phyloP scores from a whole-genome alignment of 257 asterid species.

The Asclepias syriaca region DNA sequence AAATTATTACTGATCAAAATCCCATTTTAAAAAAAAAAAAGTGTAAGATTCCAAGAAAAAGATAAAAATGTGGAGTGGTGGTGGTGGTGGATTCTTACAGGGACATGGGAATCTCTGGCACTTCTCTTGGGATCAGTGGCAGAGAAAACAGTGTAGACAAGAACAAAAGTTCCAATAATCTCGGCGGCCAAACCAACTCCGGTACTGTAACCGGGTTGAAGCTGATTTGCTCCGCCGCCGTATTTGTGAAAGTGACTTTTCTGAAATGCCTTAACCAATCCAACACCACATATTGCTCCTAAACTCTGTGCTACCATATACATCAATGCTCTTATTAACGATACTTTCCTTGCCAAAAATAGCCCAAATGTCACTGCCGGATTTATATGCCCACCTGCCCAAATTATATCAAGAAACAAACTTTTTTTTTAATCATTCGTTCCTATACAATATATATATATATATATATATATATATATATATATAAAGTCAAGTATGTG shows the following conservation, averaged over 20 bases:
- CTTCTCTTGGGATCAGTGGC: conserved; percentile 56
- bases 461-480: too few species aligned
- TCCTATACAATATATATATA: too few species aligned
- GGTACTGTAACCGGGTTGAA: conserved; percentile 27
- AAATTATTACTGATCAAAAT: not conserved
- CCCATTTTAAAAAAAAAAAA: not conserved
- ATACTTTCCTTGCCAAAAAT: conserved; percentile 43
- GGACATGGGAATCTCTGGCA: conserved; percentile 52
- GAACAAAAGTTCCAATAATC: conserved; percentile 38
- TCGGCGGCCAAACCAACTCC: conserved; percentile 37
- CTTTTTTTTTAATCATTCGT: too few species aligned
- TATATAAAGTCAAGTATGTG: too few species aligned
- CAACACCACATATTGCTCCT: conserved; percentile 47
- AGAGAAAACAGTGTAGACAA: conserved; percentile 43
- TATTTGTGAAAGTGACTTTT: conserved; percentile 20
- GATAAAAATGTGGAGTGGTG: not conserved
- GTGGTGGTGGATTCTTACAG: conserved; percentile 24
- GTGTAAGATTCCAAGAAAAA: not conserved
- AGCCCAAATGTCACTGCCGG: conserved; percentile 50
- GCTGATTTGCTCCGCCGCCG: conserved; percentile 39
- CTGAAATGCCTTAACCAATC: conserved; percentile 35
- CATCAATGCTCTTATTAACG: conserved; percentile 33
- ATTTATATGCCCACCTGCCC: conserved; percentile 44
- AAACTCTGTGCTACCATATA: conserved; percentile 45
- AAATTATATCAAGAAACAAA: not conserved